A percentile compares a stretch with the other conserved stretches of the same genome.
Conservation (phyloP, 768 basidiomycete genomes). For the Hericium erinaceus region DNA sequence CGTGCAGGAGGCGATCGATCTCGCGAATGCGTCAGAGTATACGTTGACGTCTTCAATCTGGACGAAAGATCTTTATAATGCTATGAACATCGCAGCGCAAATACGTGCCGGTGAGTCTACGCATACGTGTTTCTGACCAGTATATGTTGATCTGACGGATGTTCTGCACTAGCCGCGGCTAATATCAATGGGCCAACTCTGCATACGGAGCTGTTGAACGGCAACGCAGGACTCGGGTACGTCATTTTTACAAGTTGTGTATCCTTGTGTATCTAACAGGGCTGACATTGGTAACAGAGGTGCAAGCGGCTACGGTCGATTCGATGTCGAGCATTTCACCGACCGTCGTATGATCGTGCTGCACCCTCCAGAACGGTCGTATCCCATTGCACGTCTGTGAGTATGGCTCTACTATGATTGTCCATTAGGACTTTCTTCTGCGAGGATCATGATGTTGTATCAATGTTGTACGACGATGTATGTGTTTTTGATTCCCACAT, state of each 20-base stretch:
- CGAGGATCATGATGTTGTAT: neutral
- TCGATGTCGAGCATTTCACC: constrained; percentile 42
- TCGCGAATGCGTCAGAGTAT: constrained; percentile 47
- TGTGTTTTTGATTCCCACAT: too few species aligned
- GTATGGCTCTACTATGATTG: neutral
- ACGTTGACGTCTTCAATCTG: constrained; percentile 45
- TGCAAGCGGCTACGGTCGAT: constrained; percentile 40
- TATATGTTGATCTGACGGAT: neutral
- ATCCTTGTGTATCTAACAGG: neutral
- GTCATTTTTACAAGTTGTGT: constrained; percentile 9
- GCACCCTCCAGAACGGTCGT: constrained; percentile 25
- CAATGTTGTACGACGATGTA: too few species aligned
- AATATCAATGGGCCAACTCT: constrained; percentile 49
- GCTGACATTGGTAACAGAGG: constrained; percentile 13
- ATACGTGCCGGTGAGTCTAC: constrained; percentile 34
- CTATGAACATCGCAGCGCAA: constrained; percentile 35
- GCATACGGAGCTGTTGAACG: constrained; percentile 31
- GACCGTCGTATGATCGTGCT: constrained; percentile 33
- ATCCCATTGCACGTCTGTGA: neutral
- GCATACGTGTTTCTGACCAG: neutral
- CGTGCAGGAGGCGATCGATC: constrained; percentile 43
- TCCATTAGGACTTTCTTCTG: neutral
- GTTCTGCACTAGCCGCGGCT: constrained; percentile 32
- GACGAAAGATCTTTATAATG: constrained; percentile 36
- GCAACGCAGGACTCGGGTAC: constrained; percentile 38